Conservation (phyloP, 2,329 filamentous ascomycete genomes). For the Paracamarosporium sp. region DNA sequence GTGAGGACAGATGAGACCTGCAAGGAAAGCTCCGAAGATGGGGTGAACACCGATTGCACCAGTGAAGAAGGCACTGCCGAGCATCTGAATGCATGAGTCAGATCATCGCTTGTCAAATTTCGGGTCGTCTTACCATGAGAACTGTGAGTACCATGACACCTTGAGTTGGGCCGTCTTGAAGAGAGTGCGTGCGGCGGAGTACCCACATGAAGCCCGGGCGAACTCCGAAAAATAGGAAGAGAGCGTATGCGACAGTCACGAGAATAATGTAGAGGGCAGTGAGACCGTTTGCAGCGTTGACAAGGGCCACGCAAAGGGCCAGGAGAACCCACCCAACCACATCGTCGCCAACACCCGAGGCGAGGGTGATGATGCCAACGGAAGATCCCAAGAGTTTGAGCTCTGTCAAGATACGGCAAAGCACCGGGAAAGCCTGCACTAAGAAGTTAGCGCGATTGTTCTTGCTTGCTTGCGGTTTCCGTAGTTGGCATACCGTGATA, state of each 20-base stretch:
- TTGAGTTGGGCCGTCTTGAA: constrained; percentile 89
- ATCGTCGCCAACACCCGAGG: constrained; percentile 92
- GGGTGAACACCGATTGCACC: constrained; percentile 90
- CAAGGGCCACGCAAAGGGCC: constrained; percentile 89
- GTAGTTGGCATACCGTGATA: constrained; percentile 70
- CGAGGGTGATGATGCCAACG: constrained; percentile 86
- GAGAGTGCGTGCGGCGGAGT: constrained; percentile 73
- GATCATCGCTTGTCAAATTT: background rate
- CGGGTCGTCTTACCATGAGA: constrained; percentile 13
- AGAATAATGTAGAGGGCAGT: constrained; percentile 86
- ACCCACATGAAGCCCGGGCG: constrained; percentile 78
- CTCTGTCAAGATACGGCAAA: constrained; percentile 92
- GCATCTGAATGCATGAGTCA: constrained; percentile 62
- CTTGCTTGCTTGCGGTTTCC: too few species aligned
- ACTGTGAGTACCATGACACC: constrained; percentile 83
- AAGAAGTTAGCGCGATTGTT: constrained; percentile 14
- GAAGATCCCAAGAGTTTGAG: constrained; percentile 82
- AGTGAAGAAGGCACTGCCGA: constrained; percentile 85
- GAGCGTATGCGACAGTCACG: constrained; percentile 73
- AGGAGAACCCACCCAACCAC: constrained; percentile 90
- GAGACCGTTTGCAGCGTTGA: constrained; percentile 84
- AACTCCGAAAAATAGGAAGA: constrained; percentile 77
- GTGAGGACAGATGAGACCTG: constrained; percentile 88
- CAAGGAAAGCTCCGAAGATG: constrained; percentile 91
- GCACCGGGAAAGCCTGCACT: constrained; percentile 75